phyloP scores from a whole-genome alignment of 768 basidiomycete species.

The Boletus sp. region DNA sequence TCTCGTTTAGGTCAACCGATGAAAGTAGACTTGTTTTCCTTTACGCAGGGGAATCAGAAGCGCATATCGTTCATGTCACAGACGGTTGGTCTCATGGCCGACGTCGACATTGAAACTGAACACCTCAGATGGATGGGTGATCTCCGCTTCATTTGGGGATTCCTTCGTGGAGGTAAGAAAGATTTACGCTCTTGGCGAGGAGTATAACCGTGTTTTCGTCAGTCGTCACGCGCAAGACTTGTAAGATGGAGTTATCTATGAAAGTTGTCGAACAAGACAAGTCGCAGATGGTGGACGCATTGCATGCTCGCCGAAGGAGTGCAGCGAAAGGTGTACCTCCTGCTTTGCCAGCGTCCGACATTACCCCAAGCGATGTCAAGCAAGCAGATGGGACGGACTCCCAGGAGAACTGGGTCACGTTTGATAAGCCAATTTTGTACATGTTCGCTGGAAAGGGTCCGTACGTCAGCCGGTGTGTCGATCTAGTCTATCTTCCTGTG shows the following conservation, averaged over 20 bases:
- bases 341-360: conserved; percentile 12
- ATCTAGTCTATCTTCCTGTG: neutral
- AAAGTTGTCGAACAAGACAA: conserved; percentile 74
- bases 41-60: conserved; percentile 64
- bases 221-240: conserved; percentile 64
- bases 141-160: conserved; percentile 71
- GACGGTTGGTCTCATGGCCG: conserved; percentile 80
- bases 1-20: conserved; percentile 59
- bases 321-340: conserved; percentile 14
- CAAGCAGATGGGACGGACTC: conserved; percentile 29
- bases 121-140: conserved; percentile 86
- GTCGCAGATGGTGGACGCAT: conserved; percentile 57
- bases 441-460: conserved; percentile 80
- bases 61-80: conserved; percentile 82
- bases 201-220: neutral
- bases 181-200: neutral
- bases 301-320: conserved; percentile 39
- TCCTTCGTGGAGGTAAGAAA: conserved; percentile 61
- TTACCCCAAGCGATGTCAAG: conserved; percentile 8
- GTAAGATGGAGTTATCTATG: conserved; percentile 67
- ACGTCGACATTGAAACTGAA: conserved; percentile 82
- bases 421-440: conserved; percentile 67
- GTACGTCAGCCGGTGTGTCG: conserved; percentile 59
- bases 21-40: conserved; percentile 73
- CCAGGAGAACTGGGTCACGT: conserved; percentile 64